A percentile compares a stretch with the other conserved stretches of the same genome.
Evolutionary conservation across 495 filamentous ascomycete species (phyloP).

Genomic region (Aspergillus taichungensis): DNA sequence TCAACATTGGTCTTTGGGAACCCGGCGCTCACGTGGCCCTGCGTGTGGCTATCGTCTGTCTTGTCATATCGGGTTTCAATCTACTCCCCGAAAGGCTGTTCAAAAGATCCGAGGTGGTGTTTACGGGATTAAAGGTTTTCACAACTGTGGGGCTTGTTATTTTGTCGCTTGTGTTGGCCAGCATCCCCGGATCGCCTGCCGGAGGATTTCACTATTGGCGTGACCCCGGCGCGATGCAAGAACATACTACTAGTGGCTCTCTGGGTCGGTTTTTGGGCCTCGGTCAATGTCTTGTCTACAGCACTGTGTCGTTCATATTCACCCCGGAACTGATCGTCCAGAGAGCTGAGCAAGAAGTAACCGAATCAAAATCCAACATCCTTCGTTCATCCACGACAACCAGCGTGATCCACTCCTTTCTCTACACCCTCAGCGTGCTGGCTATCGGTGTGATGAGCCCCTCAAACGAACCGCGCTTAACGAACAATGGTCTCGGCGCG

Average conservation of each 20-base stretch:
- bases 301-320: conserved; percentile 47
- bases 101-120: conserved; percentile 69
- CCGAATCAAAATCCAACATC: conserved; percentile 24
- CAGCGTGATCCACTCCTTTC: conserved; percentile 31
- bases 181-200: conserved; percentile 51
- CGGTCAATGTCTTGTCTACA: conserved; percentile 52
- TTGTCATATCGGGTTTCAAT: conserved; percentile 63
- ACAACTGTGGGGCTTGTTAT: conserved; percentile 66
- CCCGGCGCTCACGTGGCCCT: conserved; percentile 48
- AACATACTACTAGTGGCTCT: conserved; percentile 49
- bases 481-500: conserved; percentile 42
- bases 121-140: conserved; percentile 69
- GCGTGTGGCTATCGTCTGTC: conserved; percentile 65
- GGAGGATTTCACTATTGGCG: conserved; percentile 75
- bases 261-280: conserved; percentile 63
- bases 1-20: conserved; percentile 77
- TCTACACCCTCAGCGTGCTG: conserved; percentile 53
- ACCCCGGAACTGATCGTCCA: conserved; percentile 47
- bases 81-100: conserved; percentile 71
- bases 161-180: conserved; percentile 57
- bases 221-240: conserved; percentile 60
- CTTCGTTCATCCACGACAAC: conserved; percentile 14
- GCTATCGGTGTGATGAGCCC: conserved; percentile 48
- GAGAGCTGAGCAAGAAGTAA: conserved; percentile 37
- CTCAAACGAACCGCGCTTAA: conserved; percentile 44